Percentiles rank a stretch among this genome's conserved stretches.
Conservation (phyloP, 2,329 filamentous ascomycete genomes). For the Diaporthe caulivora region DNA sequence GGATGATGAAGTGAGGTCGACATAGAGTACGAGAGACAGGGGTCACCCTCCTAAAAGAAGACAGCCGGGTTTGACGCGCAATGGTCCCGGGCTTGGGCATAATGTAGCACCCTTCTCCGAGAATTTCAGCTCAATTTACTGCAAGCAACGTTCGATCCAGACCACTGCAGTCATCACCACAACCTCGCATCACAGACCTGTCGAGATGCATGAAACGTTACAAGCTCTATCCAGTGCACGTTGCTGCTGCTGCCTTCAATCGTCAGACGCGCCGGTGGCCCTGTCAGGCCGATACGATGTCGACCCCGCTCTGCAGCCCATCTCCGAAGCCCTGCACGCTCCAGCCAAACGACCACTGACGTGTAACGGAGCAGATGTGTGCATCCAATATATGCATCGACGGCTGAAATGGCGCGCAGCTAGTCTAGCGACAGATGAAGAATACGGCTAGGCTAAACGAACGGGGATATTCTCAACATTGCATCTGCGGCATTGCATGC, state of each 20-base stretch:
- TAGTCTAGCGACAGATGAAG: neutral
- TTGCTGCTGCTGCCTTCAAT: neutral
- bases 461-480: neutral
- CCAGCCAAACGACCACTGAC: slow-evolving; percentile 12
- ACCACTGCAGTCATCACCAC: neutral
- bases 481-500: neutral
- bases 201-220: slow-evolving; percentile 37
- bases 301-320: slow-evolving; percentile 23
- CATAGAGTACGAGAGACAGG: slow-evolving; percentile 19
- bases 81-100: neutral
- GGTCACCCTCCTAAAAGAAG: neutral
- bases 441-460: slow-evolving; percentile 10
- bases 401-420: neutral
- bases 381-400: slow-evolving; percentile 23
- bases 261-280: slow-evolving; percentile 10
- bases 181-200: neutral
- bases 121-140: neutral
- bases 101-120: neutral
- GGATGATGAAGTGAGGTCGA: slow-evolving; percentile 30
- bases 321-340: neutral
- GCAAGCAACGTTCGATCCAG: neutral
- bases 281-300: slow-evolving; percentile 13
- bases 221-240: slow-evolving; percentile 1
- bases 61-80: neutral
- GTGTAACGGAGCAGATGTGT: neutral